phyloP scores from a whole-genome alignment of 2,329 filamentous ascomycete genomes.

The Aspergillus udagawae region DNA sequence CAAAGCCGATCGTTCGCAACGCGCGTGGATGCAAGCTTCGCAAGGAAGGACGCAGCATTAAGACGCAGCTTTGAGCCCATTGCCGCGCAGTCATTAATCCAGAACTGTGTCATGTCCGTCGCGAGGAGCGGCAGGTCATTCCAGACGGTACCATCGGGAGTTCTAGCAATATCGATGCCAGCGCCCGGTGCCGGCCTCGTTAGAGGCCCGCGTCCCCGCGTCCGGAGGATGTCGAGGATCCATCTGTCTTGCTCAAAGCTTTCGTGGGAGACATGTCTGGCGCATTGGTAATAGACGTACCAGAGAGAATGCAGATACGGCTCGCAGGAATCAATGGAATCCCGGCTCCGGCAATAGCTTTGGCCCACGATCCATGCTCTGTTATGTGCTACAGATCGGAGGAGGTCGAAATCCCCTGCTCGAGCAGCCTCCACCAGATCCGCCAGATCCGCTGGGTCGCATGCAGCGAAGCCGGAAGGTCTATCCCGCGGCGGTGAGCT shows the following conservation, averaged over 20 bases:
- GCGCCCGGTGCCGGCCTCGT: conserved; percentile 8
- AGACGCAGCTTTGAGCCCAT: conserved; percentile 17
- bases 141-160: conserved; percentile 19
- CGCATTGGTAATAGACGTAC: conserved; percentile 21
- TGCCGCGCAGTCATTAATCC: conserved; percentile 10
- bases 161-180: conserved; percentile 22
- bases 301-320: conserved; percentile 14
- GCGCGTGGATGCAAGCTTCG: conserved; percentile 21
- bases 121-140: conserved; percentile 22
- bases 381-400: conserved; percentile 3
- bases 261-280: conserved; percentile 11
- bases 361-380: not conserved
- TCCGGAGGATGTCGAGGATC: conserved; percentile 22
- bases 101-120: conserved; percentile 20
- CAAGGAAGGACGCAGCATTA: conserved; percentile 19
- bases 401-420: not conserved
- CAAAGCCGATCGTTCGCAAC: conserved; percentile 16
- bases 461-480: not conserved
- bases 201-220: conserved; percentile 9
- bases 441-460: not conserved
- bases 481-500: not conserved
- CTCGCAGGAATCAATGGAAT: not conserved
- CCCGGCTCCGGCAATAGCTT: not conserved
- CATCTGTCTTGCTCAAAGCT: conserved; percentile 16
- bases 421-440: conserved; percentile 1